These are phyloP conservation scores for Orbilia brochopaga DNA, from an alignment of 2,329 filamentous ascomycete genomes.

Conservation along the genomic window DNA sequence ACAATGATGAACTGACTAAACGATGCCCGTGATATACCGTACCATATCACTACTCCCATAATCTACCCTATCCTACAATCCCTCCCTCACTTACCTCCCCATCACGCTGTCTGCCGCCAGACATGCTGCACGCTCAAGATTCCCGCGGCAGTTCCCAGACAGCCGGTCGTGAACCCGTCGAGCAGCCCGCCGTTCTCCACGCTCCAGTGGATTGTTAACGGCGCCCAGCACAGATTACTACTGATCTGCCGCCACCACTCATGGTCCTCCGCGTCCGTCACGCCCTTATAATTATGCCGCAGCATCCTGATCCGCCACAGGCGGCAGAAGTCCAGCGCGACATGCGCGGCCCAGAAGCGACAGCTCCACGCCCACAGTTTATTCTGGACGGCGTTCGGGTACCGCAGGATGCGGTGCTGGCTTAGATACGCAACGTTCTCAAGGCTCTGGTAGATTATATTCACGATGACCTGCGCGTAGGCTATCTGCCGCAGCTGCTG, in stretches of 20 bases:
- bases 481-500: conserved; percentile 63
- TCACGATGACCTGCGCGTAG: conserved; percentile 71
- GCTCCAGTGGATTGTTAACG: conserved; percentile 81
- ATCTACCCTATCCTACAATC: not conserved
- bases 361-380: conserved; percentile 74
- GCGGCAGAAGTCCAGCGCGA: conserved; percentile 75
- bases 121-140: conserved; percentile 60
- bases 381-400: conserved; percentile 65
- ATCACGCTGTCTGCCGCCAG: conserved; percentile 59
- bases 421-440: conserved; percentile 85
- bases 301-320: conserved; percentile 61
- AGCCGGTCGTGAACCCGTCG: conserved; percentile 67
- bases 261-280: conserved; percentile 59
- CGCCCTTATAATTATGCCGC: conserved; percentile 54
- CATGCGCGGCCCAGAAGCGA: conserved; percentile 79
- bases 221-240: conserved; percentile 76
- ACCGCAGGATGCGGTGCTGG: conserved; percentile 71
- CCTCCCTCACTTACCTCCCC: not conserved
- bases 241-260: conserved; percentile 71
- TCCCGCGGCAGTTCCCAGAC: conserved; percentile 64
- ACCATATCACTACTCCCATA: conserved; percentile 20
- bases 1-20: conserved; percentile 14
- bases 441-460: conserved; percentile 74
- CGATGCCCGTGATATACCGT: conserved; percentile 12
- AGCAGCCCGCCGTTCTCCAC: conserved; percentile 68